A percentile compares a stretch with the other conserved stretches of the same genome.
phyloP scores from a whole-genome alignment of 139 green algal genomes.

The Micractinium conductrix region DNA sequence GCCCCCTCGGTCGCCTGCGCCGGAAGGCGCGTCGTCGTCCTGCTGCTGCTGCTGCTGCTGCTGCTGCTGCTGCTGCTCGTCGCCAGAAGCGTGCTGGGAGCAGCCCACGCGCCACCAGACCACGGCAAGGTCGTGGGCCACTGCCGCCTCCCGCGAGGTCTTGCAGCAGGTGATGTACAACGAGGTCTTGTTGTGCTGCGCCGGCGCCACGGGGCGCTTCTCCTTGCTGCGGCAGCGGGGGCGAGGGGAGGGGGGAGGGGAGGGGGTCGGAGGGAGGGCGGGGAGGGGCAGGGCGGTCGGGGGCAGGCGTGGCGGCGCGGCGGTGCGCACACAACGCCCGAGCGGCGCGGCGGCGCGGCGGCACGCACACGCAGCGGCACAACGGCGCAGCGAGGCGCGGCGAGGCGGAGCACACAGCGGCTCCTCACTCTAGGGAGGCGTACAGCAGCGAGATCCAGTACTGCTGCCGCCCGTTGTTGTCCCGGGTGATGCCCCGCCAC shows the following conservation, averaged over 20 bases:
- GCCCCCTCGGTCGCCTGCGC: background rate
- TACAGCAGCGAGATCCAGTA: constrained; percentile 24
- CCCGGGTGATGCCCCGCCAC: background rate
- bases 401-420: background rate
- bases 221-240: background rate
- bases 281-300: no score
- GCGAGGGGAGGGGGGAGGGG: background rate
- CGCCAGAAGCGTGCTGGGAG: background rate
- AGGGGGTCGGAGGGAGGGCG: background rate
- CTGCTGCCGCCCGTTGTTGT: constrained; percentile 3
- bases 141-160: background rate
- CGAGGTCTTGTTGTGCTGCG: background rate
- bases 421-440: constrained; percentile 16
- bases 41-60: background rate
- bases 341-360: no score
- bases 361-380: background rate
- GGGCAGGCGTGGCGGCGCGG: no score
- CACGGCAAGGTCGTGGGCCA: constrained; percentile 5
- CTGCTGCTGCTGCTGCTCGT: background rate
- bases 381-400: no score
- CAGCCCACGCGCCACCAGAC: constrained; percentile 8
- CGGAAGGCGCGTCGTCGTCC: background rate
- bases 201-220: constrained; percentile 2
- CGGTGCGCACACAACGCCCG: no score
- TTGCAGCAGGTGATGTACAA: constrained; percentile 16